phyloP scores from a whole-genome alignment of 2,329 filamentous ascomycete species.

The Hypoxylon sp. region DNA sequence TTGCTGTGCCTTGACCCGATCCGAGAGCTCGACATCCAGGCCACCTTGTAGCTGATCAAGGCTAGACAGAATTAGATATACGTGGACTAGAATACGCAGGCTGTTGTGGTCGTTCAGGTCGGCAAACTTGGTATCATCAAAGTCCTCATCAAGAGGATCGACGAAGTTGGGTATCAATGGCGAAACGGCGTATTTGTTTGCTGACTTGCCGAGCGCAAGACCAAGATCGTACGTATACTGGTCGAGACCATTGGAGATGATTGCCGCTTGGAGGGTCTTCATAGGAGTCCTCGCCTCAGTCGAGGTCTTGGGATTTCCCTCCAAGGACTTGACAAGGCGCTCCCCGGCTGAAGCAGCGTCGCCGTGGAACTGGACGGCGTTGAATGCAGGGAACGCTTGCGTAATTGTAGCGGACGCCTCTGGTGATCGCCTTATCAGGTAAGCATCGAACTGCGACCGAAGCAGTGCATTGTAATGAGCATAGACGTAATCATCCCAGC shows the following conservation, averaged over 20 bases:
- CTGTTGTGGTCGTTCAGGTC: slow-evolving; percentile 66
- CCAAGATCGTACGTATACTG: slow-evolving; percentile 68
- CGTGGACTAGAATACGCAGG: slow-evolving; percentile 73
- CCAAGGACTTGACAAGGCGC: slow-evolving; percentile 68
- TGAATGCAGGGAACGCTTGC: slow-evolving; percentile 68
- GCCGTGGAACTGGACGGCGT: slow-evolving; percentile 69
- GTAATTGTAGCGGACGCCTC: slow-evolving; percentile 61
- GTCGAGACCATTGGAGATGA: slow-evolving; percentile 70
- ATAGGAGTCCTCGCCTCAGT: slow-evolving; percentile 69
- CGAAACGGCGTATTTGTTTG: slow-evolving; percentile 54
- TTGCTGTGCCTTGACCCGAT: slow-evolving; percentile 64
- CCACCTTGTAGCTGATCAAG: slow-evolving; percentile 65
- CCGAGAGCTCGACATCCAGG: slow-evolving; percentile 47
- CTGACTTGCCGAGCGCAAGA: slow-evolving; percentile 56
- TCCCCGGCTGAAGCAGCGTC: slow-evolving; percentile 61
- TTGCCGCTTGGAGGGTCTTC: slow-evolving; percentile 78
- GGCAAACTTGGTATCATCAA: slow-evolving; percentile 59
- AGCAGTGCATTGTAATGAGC: slow-evolving; percentile 87
- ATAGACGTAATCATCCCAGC: slow-evolving; percentile 88
- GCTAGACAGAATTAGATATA: slow-evolving; percentile 70
- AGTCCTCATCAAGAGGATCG: slow-evolving; percentile 44
- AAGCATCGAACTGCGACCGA: slow-evolving; percentile 79
- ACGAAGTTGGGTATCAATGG: slow-evolving; percentile 53
- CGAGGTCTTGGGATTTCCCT: slow-evolving; percentile 62
- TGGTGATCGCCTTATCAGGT: slow-evolving; percentile 64